Evolutionary conservation across 306 rosid species (phyloP).

Genomic region (Elaeagnus macrophylla): DNA sequence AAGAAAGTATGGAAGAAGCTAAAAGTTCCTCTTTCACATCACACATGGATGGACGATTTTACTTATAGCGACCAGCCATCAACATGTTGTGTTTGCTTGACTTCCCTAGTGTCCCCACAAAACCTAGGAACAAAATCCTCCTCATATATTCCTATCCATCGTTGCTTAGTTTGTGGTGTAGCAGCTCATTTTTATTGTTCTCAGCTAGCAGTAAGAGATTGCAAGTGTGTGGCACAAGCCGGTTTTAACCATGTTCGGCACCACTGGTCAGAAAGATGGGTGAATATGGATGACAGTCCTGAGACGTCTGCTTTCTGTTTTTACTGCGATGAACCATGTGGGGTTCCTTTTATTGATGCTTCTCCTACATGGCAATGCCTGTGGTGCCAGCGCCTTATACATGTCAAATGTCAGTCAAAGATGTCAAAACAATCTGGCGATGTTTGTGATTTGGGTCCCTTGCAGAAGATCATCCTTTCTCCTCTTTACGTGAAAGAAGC

Average conservation of each 20-base stretch:
- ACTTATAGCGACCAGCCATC: conserved; percentile 55
- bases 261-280: conserved; percentile 83
- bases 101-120: conserved; percentile 52
- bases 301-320: conserved; percentile 52
- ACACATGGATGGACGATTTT: conserved; percentile 60
- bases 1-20: conserved; percentile 63
- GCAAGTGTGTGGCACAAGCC: conserved; percentile 73
- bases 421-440: conserved; percentile 51
- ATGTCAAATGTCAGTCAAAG: conserved; percentile 66
- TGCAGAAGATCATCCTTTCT: conserved; percentile 47
- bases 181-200: conserved; percentile 73
- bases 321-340: conserved; percentile 66
- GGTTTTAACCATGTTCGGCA: conserved; percentile 55
- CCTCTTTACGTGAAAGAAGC: conserved; percentile 59
- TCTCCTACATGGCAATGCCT: conserved; percentile 79
- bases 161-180: conserved; percentile 73
- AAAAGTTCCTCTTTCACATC: conserved; percentile 49
- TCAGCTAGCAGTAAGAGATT: conserved; percentile 53
- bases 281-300: conserved; percentile 51
- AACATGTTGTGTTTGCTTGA: conserved; percentile 64
- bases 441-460: conserved; percentile 60
- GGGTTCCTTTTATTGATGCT: conserved; percentile 63
- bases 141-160: conserved; percentile 46
- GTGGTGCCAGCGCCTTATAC: conserved; percentile 78
- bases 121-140: conserved; percentile 45